These are phyloP conservation scores for Colletotrichum horii DNA, from an alignment of 2,329 filamentous ascomycete genomes.

Conservation along the genomic window DNA sequence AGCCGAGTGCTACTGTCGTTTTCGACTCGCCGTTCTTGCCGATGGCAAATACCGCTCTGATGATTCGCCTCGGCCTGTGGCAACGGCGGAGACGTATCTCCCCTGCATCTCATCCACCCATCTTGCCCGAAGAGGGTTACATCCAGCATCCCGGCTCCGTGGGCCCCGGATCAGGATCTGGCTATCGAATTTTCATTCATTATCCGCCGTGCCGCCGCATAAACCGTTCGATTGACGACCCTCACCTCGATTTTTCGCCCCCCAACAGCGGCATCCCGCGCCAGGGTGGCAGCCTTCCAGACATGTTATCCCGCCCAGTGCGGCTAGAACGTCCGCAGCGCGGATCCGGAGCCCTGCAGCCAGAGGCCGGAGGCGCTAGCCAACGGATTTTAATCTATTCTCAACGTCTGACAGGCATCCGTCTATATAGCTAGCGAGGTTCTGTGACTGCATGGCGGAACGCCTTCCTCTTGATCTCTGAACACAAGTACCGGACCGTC, in stretches of 20 bases:
- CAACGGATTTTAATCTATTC: conserved; percentile 2
- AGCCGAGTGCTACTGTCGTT: not conserved
- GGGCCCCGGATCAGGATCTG: not conserved
- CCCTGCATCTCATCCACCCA: not conserved
- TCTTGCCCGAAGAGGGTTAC: not conserved
- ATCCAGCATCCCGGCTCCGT: not conserved
- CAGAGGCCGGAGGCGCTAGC: not conserved
- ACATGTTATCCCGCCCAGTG: not conserved
- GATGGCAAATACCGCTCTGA: not conserved
- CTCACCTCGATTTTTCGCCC: not conserved
- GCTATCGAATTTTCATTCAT: not conserved
- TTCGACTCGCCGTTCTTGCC: not conserved
- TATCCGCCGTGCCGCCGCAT: not conserved
- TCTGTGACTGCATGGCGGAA: not conserved
- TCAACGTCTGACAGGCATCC: conserved; percentile 1
- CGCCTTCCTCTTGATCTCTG: not conserved
- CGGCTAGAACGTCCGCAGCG: not conserved
- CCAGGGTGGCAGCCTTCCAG: not conserved
- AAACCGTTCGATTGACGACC: not conserved
- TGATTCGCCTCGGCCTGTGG: not conserved
- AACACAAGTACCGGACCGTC: not conserved
- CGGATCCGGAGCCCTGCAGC: not conserved
- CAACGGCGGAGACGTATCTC: not conserved
- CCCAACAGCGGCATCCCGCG: not conserved
- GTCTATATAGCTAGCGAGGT: conserved; percentile 5